These are phyloP conservation scores for Ceratorhiza oryzae-sativae DNA, from an alignment of 1,284 basidiomycete genomes.

Conservation along the genomic window DNA sequence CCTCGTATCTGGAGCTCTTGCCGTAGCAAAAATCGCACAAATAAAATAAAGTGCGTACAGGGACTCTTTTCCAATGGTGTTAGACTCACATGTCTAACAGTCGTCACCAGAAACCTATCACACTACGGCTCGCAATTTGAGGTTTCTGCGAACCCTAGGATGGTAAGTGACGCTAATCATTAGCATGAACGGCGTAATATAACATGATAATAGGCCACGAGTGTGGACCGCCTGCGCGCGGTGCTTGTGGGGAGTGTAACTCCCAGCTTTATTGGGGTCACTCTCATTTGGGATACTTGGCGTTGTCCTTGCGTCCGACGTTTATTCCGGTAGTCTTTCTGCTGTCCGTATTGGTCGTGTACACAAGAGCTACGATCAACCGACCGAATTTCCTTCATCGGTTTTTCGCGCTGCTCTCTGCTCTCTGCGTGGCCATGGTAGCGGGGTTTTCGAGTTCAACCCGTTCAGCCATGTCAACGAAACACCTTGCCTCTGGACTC, in stretches of 20 bases:
- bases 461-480: conserved; percentile 46
- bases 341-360: conserved; percentile 15
- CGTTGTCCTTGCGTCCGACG: conserved; percentile 31
- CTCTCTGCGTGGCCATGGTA: conserved; percentile 35
- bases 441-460: conserved; percentile 28
- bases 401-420: conserved; percentile 18
- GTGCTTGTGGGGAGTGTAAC: conserved; percentile 5
- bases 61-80: too few relatives aligned
- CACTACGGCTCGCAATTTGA: too few relatives aligned
- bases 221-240: background rate
- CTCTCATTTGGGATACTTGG: conserved; percentile 16
- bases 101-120: too few relatives aligned
- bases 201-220: background rate
- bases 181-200: too few relatives aligned
- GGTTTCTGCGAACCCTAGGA: too few relatives aligned
- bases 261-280: conserved; percentile 7
- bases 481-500: conserved; percentile 53
- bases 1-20: too few relatives aligned
- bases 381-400: conserved; percentile 2
- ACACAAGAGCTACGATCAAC: background rate
- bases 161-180: too few relatives aligned
- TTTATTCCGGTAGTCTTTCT: conserved; percentile 36
- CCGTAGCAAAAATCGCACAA: too few relatives aligned
- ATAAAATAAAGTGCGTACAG: too few relatives aligned
- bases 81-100: too few relatives aligned